These are phyloP conservation scores for Acacia crassicarpa DNA, from an alignment of 306 rosid genomes.

Conservation along the genomic window DNA sequence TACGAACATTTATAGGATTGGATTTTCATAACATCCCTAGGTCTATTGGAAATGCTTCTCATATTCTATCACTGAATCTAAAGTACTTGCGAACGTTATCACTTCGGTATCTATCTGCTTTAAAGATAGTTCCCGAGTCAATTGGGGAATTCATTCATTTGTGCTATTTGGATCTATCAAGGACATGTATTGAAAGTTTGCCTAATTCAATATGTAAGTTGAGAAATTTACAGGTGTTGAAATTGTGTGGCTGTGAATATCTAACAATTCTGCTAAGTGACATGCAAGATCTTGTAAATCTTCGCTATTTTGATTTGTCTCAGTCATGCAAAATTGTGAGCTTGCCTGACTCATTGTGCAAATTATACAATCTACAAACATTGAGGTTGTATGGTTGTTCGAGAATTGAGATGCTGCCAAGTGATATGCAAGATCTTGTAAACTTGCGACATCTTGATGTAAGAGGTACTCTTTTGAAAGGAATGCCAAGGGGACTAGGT, in stretches of 20 bases:
- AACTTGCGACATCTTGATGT: constrained; percentile 13
- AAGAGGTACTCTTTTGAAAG: not conserved
- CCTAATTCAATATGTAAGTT: no score
- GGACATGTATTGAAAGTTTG: no score
- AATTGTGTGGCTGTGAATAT: no score
- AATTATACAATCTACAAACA: constrained; percentile 25
- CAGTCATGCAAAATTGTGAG: accelerated
- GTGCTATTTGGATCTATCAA: no score
- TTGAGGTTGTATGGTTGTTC: not conserved
- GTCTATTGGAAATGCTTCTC: not conserved
- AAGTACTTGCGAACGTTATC: constrained; percentile 8
- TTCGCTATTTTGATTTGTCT: not conserved
- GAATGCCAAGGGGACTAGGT: not conserved
- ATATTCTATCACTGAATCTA: not conserved
- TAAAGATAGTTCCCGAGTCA: no score
- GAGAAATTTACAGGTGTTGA: no score
- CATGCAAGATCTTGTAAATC: no score
- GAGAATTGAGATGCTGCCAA: constrained; percentile 2
- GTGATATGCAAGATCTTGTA: not conserved
- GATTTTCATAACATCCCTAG: not conserved
- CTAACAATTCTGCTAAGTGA: no score
- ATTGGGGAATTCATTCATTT: no score
- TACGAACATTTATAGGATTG: constrained; percentile 22
- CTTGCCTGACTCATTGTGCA: not conserved
- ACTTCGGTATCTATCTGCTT: accelerated